Evolutionary conservation across 148 eudicot species (phyloP), one percentile per base, ranked within the genome.

Genomic region (Cornus suecica): DNA sequence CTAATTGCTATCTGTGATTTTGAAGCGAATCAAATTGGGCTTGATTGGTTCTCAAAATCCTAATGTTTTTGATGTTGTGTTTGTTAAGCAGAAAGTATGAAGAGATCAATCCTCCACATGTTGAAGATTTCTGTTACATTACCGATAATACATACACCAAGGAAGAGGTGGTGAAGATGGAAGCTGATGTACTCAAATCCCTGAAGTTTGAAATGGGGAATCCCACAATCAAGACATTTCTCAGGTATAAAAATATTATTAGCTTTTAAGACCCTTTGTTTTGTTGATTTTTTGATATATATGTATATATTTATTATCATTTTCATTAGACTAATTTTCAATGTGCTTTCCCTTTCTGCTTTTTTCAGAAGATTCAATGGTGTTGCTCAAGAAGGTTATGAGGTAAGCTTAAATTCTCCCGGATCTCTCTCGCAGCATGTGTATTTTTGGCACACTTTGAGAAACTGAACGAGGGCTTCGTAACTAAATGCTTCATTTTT

Each of bases 61-160:
- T n/a, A 24, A 14, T 20, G 3, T 3, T 2, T 2, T 71, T 71
- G 13, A 68, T 69, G 66, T 58, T 26, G 25, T 32, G 73, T 2
- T 58, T 32, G 73, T 2, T 58, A 18, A 70, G 26, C 66, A 87
- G 98, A 79, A 94, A 94, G 86, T 92, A 94, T 74, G 98, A 94
- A 78, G 98, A 94, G 82, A 92, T 92, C 66, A 92, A 69, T 73
- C 94, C 96, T 0, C 92, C 91, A 71, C 85, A 88, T 3, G 89
- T 92, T 70, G 91, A 89, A 34, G 91, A 92, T 22, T 94, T 90
- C 68, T 84, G 90, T 67, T 89, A 90, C 48, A 91, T 92, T 69
- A 95, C 99, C 0, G 99, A 95, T 77, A 92, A 89, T 63, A 92
- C 99, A 2, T 95, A 91, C 82, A 84, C 90, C 8, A 89, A 88